A percentile compares a stretch with the other conserved stretches of the same genome.
These are phyloP conservation scores for Corchorus capsularis DNA, from an alignment of 345 rosid genomes.

Conservation along the genomic window DNA sequence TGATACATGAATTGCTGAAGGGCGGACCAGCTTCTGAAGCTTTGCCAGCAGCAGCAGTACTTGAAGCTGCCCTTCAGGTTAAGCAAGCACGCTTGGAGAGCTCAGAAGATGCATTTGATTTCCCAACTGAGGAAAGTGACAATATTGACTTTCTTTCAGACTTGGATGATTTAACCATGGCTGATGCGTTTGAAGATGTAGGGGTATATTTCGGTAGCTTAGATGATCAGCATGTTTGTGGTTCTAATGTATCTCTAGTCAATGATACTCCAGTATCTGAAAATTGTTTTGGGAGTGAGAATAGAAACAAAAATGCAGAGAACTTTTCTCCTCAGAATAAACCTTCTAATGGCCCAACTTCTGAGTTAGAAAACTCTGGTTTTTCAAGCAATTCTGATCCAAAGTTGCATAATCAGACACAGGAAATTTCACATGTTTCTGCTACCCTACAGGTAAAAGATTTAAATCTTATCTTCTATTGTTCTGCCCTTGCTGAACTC, in stretches of 20 bases:
- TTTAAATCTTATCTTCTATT: neutral
- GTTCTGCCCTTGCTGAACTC: neutral
- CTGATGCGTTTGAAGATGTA: conserved; percentile 57
- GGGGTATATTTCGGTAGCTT: conserved; percentile 37
- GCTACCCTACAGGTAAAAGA: conserved; percentile 38
- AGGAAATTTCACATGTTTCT: conserved; percentile 27
- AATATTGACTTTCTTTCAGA: conserved; percentile 42
- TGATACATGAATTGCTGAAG: conserved; percentile 52
- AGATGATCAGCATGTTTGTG: conserved; percentile 25
- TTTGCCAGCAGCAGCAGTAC: conserved; percentile 42
- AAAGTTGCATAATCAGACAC: conserved; percentile 23
- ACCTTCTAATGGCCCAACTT: conserved; percentile 18
- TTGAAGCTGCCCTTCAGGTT: conserved; percentile 58
- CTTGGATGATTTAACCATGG: conserved; percentile 48
- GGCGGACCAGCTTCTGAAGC: conserved; percentile 35
- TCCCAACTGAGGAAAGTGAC: conserved; percentile 28
- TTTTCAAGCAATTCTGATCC: conserved; percentile 21
- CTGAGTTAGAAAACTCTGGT: conserved; percentile 15
- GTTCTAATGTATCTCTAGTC: conserved; percentile 45
- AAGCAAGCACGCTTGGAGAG: conserved; percentile 59
- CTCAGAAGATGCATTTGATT: conserved; percentile 27
- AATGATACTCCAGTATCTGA: conserved; percentile 47
- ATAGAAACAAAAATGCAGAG: conserved; percentile 19
- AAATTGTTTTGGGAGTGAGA: conserved; percentile 20
- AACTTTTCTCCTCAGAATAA: conserved; percentile 18